These are phyloP conservation scores for Boletus pseudo-olivaceus DNA, from an alignment of 768 basidiomycete genomes.

Conservation along the genomic window DNA sequence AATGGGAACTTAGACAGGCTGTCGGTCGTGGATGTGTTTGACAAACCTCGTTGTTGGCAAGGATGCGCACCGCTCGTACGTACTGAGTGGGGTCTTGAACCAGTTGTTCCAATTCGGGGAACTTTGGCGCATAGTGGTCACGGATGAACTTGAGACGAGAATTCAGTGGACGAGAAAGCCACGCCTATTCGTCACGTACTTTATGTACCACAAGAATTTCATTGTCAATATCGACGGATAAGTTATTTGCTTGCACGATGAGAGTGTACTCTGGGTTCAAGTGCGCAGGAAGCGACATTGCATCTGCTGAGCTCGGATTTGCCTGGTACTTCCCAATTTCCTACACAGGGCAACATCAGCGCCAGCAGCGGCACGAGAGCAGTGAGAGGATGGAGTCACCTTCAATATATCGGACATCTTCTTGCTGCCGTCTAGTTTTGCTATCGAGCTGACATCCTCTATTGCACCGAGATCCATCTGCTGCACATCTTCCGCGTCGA, in stretches of 20 bases:
- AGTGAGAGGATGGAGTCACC: conserved; percentile 38
- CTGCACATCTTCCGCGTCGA: conserved; percentile 91
- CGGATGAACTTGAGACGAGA: conserved; percentile 74
- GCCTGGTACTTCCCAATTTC: conserved; percentile 85
- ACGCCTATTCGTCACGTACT: conserved; percentile 37
- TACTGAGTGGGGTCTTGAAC: conserved; percentile 90
- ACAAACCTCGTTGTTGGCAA: conserved; percentile 78
- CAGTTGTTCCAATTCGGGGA: conserved; percentile 95
- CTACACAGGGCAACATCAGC: conserved; percentile 37
- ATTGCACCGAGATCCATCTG: conserved; percentile 86
- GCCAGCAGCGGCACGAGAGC: not conserved
- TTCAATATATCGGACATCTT: conserved; percentile 83
- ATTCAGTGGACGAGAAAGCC: conserved; percentile 8
- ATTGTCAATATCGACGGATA: conserved; percentile 97
- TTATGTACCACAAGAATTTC: conserved; percentile 97
- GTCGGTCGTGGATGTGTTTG: not conserved
- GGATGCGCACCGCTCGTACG: conserved; percentile 82
- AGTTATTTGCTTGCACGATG: conserved; percentile 96
- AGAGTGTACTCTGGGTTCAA: conserved; percentile 94
- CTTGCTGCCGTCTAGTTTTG: conserved; percentile 85
- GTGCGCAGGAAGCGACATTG: conserved; percentile 76
- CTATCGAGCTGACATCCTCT: conserved; percentile 84
- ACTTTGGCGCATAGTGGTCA: conserved; percentile 92
- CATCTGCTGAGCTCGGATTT: conserved; percentile 74
- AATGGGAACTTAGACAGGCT: not conserved